These are phyloP conservation scores for Rhodotorula graminis DNA, from an alignment of 768 basidiomycete genomes.

Conservation along the genomic window DNA sequence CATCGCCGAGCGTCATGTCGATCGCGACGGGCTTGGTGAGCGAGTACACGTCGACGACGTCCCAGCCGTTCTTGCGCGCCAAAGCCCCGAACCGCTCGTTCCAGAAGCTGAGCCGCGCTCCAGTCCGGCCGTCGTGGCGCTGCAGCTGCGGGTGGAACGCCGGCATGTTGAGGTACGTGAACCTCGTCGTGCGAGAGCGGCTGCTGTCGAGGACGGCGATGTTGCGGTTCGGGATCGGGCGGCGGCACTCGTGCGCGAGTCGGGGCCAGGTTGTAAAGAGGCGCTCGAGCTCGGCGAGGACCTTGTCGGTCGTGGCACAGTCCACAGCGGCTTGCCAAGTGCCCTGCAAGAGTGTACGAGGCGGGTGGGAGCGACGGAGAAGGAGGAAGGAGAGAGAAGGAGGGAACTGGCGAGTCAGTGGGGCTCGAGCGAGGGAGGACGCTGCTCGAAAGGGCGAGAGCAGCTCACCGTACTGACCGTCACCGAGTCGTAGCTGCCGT, in stretches of 20 bases:
- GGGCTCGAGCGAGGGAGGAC: too few relatives aligned
- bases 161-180: slow-evolving; percentile 14
- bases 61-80: slow-evolving; percentile 6
- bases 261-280: not conserved
- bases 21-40: slow-evolving; percentile 1
- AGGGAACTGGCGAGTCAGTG: not conserved
- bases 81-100: not conserved
- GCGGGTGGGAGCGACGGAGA: too few relatives aligned
- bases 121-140: slow-evolving; percentile 11
- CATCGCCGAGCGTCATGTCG: slow-evolving; percentile 8
- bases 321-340: slow-evolving; percentile 1
- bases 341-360: slow-evolving; percentile 6
- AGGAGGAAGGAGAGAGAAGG: not conserved
- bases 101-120: slow-evolving; percentile 12
- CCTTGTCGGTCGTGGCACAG: slow-evolving; percentile 3
- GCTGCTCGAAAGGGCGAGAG: too few relatives aligned
- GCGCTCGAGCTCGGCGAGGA: not conserved
- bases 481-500: slow-evolving; percentile 10
- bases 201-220: not conserved
- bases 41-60: slow-evolving; percentile 3
- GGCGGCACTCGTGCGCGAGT: too few relatives aligned
- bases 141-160: slow-evolving; percentile 3
- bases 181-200: not conserved
- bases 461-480: slow-evolving; percentile 10
- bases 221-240: not conserved